These are phyloP conservation scores for Dictyostelium discoideum DNA, from an alignment of 78 protist genomes.

Conservation along the genomic window dicty_2.7 NC_007089.4:4462501-4463000, in stretches of 20 bases:
- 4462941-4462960: background rate
- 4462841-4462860: background rate
- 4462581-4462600: background rate
- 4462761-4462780: background rate
- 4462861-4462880: background rate
- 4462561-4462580: background rate
- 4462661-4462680: background rate
- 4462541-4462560: background rate
- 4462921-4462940: background rate
- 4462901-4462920: background rate
- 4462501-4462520: background rate
- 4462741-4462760: background rate
- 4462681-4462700: background rate
- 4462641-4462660: constrained; percentile 1
- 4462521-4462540: background rate
- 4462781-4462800: background rate
- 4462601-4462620: background rate
- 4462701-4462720: background rate
- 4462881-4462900: background rate
- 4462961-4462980: background rate
- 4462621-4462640: background rate
- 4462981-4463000: background rate
- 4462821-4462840: background rate
- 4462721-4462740: background rate
- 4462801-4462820: background rate